phyloP scores from a whole-genome alignment of 2,329 filamentous ascomycete genomes.

The Talaromyces sp. region DNA sequence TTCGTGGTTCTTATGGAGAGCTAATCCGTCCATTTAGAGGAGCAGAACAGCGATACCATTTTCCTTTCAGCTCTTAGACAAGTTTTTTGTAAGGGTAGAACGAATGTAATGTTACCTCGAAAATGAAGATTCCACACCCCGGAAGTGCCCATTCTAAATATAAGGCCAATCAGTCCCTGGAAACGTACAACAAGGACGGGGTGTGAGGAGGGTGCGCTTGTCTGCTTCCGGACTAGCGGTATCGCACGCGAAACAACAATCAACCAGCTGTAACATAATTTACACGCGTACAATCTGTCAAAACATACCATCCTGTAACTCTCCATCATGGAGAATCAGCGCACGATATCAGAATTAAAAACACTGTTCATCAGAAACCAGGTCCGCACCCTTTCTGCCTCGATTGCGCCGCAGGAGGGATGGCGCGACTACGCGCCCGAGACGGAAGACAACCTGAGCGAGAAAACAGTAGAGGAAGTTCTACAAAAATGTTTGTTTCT shows the following conservation, averaged over 20 bases:
- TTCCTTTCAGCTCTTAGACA: conserved; percentile 9
- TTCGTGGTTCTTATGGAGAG: conserved; percentile 8
- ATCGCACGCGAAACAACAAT: not conserved
- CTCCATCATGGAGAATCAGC: conserved; percentile 32
- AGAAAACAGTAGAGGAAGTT: conserved; percentile 47
- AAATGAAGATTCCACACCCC: too few species aligned
- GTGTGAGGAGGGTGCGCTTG: not conserved
- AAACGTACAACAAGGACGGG: too few species aligned
- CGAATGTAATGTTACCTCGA: too few species aligned
- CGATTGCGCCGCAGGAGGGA: conserved; percentile 42
- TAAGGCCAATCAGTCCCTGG: not conserved
- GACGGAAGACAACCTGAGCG: conserved; percentile 40
- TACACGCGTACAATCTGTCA: not conserved
- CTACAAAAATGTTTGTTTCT: conserved; percentile 43
- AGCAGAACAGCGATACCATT: conserved; percentile 19
- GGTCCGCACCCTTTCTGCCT: conserved; percentile 48
- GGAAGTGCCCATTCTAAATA: too few species aligned
- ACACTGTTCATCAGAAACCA: conserved; percentile 47
- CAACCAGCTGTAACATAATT: not conserved
- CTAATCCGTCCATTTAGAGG: conserved; percentile 5
- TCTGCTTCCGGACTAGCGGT: conserved; percentile 5
- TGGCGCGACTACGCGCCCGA: conserved; percentile 41
- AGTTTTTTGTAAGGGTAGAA: too few species aligned
- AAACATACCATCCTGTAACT: conserved; percentile 4
- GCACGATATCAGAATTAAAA: conserved; percentile 48